These are phyloP conservation scores for Cucumis sativus DNA, from an alignment of 306 rosid species.

Conservation along the genomic window DNA sequence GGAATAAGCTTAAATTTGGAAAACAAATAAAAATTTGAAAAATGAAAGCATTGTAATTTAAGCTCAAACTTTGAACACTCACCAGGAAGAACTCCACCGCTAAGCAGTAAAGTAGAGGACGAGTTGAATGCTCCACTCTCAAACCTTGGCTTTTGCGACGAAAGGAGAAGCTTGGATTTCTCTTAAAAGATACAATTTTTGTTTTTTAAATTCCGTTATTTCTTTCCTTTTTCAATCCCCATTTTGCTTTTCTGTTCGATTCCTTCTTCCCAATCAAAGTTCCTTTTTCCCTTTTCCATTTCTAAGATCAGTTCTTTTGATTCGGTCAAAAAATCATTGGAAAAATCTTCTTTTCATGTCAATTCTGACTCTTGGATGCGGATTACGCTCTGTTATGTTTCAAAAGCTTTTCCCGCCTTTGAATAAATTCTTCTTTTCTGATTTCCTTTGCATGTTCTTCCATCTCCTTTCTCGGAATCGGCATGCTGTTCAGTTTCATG, in stretches of 20 bases:
- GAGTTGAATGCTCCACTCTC: background rate
- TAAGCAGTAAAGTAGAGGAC: background rate
- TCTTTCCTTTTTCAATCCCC: background rate
- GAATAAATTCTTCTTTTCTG: constrained; percentile 7
- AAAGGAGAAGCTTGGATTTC: background rate
- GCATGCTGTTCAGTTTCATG: background rate
- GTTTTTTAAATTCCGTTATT: constrained; percentile 20
- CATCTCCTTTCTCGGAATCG: constrained; percentile 1
- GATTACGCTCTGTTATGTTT: background rate
- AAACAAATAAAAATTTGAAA: too few relatives aligned
- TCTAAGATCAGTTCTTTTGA: background rate
- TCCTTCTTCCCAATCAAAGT: background rate
- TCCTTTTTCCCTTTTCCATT: background rate
- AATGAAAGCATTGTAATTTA: too few relatives aligned
- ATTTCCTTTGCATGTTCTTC: background rate
- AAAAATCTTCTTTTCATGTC: constrained; percentile 2
- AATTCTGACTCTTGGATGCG: background rate
- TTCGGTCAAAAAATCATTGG: background rate
- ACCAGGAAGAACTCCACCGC: background rate
- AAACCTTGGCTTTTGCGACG: background rate
- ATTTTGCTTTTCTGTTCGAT: background rate
- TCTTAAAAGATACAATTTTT: constrained; percentile 27
- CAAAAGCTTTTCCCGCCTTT: constrained; percentile 15
- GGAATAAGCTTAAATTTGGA: too few relatives aligned
- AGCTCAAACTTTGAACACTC: background rate